These are phyloP conservation scores for Ophiostoma sp. DNA, from an alignment of 2,329 filamentous ascomycete genomes.

Conservation along the genomic window DNA sequence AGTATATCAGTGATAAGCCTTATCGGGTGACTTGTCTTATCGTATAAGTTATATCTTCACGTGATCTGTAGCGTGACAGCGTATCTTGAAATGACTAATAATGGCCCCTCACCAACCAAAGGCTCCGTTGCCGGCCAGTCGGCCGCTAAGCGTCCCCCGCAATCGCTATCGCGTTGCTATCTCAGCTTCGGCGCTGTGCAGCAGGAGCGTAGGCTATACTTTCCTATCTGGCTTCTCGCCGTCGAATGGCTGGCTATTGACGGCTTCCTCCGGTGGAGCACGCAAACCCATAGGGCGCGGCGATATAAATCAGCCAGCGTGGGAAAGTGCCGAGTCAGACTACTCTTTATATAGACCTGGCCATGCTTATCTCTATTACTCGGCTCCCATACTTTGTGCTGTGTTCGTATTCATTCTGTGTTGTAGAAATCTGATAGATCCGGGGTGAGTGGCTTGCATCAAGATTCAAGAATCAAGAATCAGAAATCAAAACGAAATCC, in stretches of 20 bases:
- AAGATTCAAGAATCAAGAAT: too few species aligned
- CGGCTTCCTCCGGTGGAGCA: constrained; percentile 7
- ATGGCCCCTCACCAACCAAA: background rate
- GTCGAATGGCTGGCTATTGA: background rate
- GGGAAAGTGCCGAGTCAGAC: too few species aligned
- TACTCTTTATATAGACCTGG: too few species aligned
- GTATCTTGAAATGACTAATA: background rate
- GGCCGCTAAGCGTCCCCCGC: constrained; percentile 13
- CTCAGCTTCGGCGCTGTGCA: constrained; percentile 18
- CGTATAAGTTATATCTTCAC: background rate
- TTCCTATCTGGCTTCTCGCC: background rate
- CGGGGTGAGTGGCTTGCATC: too few species aligned
- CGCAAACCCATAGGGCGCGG: background rate
- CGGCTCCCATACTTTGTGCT: too few species aligned
- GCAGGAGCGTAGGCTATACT: constrained; percentile 1
- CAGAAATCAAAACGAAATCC: too few species aligned
- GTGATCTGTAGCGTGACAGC: background rate
- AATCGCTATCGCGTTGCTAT: background rate
- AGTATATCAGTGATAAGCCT: background rate
- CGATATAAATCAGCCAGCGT: background rate
- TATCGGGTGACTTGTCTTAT: background rate
- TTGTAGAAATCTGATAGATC: too few species aligned
- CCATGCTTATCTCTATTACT: too few species aligned
- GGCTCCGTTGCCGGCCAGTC: background rate
- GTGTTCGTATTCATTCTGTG: too few species aligned